Conservation (phyloP, 2,329 filamentous ascomycete species). For the Fusarium tupiense region DNA sequence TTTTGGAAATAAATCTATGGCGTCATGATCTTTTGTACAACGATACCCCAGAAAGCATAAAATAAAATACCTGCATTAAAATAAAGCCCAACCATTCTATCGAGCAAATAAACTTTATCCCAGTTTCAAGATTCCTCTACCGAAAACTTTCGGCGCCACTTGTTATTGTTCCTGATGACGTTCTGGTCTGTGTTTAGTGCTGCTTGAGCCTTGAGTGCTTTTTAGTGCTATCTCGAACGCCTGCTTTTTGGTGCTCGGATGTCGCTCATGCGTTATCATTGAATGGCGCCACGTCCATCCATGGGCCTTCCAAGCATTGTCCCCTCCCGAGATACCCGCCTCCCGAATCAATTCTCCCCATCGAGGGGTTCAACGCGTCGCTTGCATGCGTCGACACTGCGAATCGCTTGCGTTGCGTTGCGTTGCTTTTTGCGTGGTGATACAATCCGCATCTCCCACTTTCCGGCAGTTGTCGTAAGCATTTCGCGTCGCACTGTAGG, state of each 20-base stretch:
- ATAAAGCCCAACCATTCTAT: not conserved
- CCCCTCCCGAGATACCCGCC: not conserved
- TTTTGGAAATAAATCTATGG: conserved; percentile 5
- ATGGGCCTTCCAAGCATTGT: not conserved
- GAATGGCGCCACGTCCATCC: not conserved
- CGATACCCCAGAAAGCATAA: conserved; percentile 12
- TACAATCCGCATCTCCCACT: not conserved
- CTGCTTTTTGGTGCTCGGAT: not conserved
- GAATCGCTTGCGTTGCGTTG: not conserved
- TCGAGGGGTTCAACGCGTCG: not conserved
- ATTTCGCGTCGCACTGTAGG: not conserved
- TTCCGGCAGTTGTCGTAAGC: conserved; percentile 14
- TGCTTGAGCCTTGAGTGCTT: not conserved
- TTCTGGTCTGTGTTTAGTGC: not conserved
- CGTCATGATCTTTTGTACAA: conserved; percentile 28
- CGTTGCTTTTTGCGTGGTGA: not conserved
- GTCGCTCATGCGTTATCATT: not conserved
- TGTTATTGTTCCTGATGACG: not conserved
- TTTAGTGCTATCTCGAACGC: not conserved
- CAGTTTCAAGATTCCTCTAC: not conserved
- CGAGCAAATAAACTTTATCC: not conserved
- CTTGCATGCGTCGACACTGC: not conserved
- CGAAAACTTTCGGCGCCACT: not conserved
- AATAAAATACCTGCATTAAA: not conserved
- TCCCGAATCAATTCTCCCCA: not conserved